Percentiles rank a stretch among this genome's conserved stretches.
Conservation (phyloP, 257 asterid species). For the Fraxinus pennsylvanica region DNA sequence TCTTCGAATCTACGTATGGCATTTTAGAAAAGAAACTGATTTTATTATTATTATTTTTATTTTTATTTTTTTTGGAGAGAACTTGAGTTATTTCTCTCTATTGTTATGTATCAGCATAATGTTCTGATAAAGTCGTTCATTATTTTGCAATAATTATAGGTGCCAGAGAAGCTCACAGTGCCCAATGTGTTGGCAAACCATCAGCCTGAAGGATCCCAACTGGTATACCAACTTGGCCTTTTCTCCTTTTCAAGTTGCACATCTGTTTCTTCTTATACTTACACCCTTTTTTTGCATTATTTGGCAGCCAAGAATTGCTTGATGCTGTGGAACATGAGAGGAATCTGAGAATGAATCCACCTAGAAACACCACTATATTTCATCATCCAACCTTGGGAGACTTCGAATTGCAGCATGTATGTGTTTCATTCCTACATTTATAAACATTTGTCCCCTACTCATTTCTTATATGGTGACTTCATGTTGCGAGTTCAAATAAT, state of each 20-base stretch:
- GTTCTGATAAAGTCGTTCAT: neutral
- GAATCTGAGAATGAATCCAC: slow-evolving; percentile 61
- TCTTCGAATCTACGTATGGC: neutral
- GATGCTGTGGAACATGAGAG: slow-evolving; percentile 71
- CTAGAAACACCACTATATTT: slow-evolving; percentile 58
- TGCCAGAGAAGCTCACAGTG: slow-evolving; percentile 94
- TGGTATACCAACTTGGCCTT: slow-evolving; percentile 34
- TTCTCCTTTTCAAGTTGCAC: neutral
- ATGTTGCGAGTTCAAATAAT: neutral
- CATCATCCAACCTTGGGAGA: slow-evolving; percentile 75
- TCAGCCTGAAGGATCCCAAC: slow-evolving; percentile 78
- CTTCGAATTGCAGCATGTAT: slow-evolving; percentile 66
- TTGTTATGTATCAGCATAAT: neutral
- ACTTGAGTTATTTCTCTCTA: neutral
- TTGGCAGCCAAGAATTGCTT: slow-evolving; percentile 65
- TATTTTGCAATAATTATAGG: slow-evolving; percentile 43
- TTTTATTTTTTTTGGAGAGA: neutral
- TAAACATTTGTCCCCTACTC: neutral
- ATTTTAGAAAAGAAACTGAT: neutral
- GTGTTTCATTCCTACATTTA: slow-evolving; percentile 18
- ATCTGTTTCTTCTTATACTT: neutral
- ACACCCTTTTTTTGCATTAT: neutral
- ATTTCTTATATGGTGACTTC: neutral
- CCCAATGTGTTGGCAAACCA: slow-evolving; percentile 92
- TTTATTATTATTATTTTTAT: neutral